Conservation (phyloP, 2,329 filamentous ascomycete genomes). For the Colletotrichum acutatum region DNA sequence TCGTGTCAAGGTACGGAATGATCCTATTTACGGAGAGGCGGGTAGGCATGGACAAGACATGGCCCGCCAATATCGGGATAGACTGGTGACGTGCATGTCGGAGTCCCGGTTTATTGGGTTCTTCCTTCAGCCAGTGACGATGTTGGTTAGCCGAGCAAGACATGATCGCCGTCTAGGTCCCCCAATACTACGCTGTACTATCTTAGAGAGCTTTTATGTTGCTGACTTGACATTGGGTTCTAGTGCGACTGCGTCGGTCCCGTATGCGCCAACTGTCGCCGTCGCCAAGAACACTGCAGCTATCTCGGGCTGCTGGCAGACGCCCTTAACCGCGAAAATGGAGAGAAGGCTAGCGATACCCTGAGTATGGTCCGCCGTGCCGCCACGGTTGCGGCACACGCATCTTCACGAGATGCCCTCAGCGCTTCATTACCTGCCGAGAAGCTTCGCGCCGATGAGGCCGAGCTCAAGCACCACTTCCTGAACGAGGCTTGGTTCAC, state of each 20-base stretch:
- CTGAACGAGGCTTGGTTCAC: slow-evolving; percentile 36
- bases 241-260: slow-evolving; percentile 36
- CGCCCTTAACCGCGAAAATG: slow-evolving; percentile 34
- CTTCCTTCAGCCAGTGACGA: background rate
- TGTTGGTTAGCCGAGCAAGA: slow-evolving; percentile 6
- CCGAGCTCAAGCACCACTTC: slow-evolving; percentile 36
- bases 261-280: slow-evolving; percentile 34
- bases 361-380: slow-evolving; percentile 32
- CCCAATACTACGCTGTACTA: background rate
- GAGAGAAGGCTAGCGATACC: slow-evolving; percentile 16
- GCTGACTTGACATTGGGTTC: background rate
- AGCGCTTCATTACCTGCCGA: slow-evolving; percentile 31
- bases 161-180: background rate
- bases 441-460: slow-evolving; percentile 34
- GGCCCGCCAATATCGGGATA: background rate
- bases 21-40: background rate
- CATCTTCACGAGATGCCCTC: slow-evolving; percentile 31
- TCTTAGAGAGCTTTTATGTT: background rate
- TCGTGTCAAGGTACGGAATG: slow-evolving; percentile 32
- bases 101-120: background rate
- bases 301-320: slow-evolving; percentile 34
- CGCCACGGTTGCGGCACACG: slow-evolving; percentile 32
- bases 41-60: background rate
- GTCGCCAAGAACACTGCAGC: slow-evolving; percentile 35
- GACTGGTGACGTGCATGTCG: background rate